Evolutionary conservation across 495 filamentous ascomycete genomes (phyloP).

Genomic region (Collariella sp.): DNA sequence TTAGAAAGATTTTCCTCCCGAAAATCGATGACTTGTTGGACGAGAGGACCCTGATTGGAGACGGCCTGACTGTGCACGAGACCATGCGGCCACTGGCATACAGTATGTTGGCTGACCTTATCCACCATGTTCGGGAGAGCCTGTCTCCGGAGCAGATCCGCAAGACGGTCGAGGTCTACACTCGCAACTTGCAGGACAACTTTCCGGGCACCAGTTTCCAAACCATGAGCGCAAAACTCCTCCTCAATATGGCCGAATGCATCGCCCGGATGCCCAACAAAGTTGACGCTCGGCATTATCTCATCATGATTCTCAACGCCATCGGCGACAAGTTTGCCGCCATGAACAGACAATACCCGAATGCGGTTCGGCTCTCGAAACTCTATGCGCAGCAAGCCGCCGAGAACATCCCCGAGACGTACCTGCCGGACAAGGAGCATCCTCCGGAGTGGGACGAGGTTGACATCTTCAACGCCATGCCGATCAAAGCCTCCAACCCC

Average conservation of each 20-base stretch:
- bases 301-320: slow-evolving; percentile 95
- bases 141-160: slow-evolving; percentile 81
- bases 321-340: slow-evolving; percentile 97
- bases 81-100: slow-evolving; percentile 93
- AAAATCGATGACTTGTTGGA: slow-evolving; percentile 95
- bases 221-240: slow-evolving; percentile 96
- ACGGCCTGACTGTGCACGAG: slow-evolving; percentile 93
- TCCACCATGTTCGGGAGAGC: slow-evolving; percentile 89
- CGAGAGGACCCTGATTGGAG: slow-evolving; percentile 85
- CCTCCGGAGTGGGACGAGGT: slow-evolving; percentile 94
- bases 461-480: slow-evolving; percentile 92
- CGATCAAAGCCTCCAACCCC: slow-evolving; percentile 90
- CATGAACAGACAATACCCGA: slow-evolving; percentile 93
- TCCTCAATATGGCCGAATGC: slow-evolving; percentile 95
- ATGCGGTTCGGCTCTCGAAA: slow-evolving; percentile 85
- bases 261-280: slow-evolving; percentile 89
- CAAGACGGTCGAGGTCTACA: slow-evolving; percentile 92
- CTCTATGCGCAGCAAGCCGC: slow-evolving; percentile 55
- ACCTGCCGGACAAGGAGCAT: slow-evolving; percentile 68
- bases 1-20: slow-evolving; percentile 84
- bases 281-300: slow-evolving; percentile 83
- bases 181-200: slow-evolving; percentile 88
- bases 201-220: slow-evolving; percentile 98
- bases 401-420: slow-evolving; percentile 67
- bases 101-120: slow-evolving; percentile 96